These are phyloP conservation scores for Tephrocybe sp. DNA, from an alignment of 768 basidiomycete species.

Conservation along the genomic window DNA sequence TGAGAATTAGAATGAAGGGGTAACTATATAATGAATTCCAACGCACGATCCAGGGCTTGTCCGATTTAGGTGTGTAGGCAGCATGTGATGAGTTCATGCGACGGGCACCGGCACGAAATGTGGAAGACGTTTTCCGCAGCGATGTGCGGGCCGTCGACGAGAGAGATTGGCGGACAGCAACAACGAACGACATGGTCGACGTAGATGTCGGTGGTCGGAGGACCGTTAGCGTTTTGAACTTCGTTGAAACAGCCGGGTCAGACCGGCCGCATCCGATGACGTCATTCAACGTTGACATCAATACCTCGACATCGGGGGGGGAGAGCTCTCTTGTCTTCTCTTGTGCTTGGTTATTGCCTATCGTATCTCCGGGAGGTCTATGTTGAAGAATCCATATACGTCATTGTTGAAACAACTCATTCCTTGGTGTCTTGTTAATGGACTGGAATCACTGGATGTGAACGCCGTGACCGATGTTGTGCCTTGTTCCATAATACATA, in stretches of 20 bases:
- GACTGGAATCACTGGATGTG: too few species aligned
- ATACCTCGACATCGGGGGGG: too few species aligned
- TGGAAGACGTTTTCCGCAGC: slow-evolving; percentile 19
- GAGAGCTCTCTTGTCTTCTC: too few species aligned
- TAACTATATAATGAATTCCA: slow-evolving; percentile 4
- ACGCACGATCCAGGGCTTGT: slow-evolving; percentile 48
- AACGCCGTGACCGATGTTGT: too few species aligned
- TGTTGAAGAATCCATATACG: too few species aligned
- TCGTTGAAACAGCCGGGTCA: slow-evolving; percentile 1
- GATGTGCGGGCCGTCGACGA: slow-evolving; percentile 32
- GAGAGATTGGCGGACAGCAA: slow-evolving; percentile 34
- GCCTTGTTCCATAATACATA: too few species aligned
- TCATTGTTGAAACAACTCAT: too few species aligned
- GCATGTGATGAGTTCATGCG: slow-evolving; percentile 40
- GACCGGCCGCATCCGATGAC: too few species aligned
- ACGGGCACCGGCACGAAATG: slow-evolving; percentile 28
- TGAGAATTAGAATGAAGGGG: neutral
- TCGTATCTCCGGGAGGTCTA: too few species aligned
- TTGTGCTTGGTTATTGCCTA: too few species aligned
- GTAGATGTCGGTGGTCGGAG: neutral
- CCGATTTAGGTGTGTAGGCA: slow-evolving; percentile 27
- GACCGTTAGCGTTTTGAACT: slow-evolving; percentile 18
- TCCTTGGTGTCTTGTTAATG: too few species aligned
- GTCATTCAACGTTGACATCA: too few species aligned
- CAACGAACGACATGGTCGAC: slow-evolving; percentile 38